Base-by-base conservation (phyloP, 2,329 filamentous ascomycete genomes). In the Aureobasidium sp. region DNA sequence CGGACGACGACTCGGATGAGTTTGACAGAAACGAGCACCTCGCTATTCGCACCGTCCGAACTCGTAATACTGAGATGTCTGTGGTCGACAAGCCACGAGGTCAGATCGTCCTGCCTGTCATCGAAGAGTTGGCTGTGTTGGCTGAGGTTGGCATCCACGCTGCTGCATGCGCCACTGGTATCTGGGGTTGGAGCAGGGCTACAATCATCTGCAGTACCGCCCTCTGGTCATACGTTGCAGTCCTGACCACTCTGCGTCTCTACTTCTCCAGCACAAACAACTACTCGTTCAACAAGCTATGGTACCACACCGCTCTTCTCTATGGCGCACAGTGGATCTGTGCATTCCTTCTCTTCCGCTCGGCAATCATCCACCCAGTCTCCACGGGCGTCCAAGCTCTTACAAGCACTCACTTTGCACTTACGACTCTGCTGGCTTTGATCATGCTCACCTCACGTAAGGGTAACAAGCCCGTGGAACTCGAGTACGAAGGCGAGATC, bases 291-390 rank as follows among this genome's bases (percentile, higher is more conserved):
- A 87, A 88, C 9, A 81, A 83, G 63, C 78, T 97, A 9, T 99
- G 94, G 94, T 92, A 93, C 71, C 94, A 99, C 74, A 97, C 94
- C 0, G 89, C 91, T 22, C 77, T 82, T 65, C 85, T 99, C 60
- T 99, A 99, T 74, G 82, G 83, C 60, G 78, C 86, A 60, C 87
- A 92, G 72, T 99, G 93, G 91, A 70, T 94, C 5, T 86, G 92
- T 69, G 81, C 82, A 9, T 65, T 93, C 27, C 78, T 91, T 67
- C 75, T 93, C 6, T 94, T 97, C 78, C 90, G 94, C 62, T 96
- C 93, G 2, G 87, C 84, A 58, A 76, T 97, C 63, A 85, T 97
- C 64, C 87, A 94, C 73, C 87, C 90, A 0, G 80, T 78, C 54
- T 89, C 89, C 8, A 75, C 72, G 59, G 73, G 85, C 42, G 79